Conservation (phyloP, 768 basidiomycete genomes). For the Lactarius hengduanensis region DNA sequence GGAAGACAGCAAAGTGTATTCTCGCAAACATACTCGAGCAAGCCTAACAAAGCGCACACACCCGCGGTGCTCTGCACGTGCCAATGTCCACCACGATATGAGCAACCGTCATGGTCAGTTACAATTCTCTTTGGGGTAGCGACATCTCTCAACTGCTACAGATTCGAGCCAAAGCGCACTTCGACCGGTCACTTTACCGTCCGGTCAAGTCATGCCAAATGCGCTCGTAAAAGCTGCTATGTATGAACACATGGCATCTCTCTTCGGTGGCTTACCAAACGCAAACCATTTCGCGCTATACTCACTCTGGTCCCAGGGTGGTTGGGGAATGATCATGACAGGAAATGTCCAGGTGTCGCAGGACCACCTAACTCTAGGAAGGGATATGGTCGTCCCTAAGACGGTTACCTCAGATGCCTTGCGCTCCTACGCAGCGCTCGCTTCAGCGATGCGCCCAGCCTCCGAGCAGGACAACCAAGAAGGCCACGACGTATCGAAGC, state of each 20-base stretch:
- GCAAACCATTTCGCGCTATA: slow-evolving; percentile 63
- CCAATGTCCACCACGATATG: not conserved
- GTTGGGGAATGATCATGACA: slow-evolving; percentile 88
- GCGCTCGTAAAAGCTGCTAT: slow-evolving; percentile 65
- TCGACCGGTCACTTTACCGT: slow-evolving; percentile 22
- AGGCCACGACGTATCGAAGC: not conserved
- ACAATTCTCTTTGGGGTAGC: not conserved
- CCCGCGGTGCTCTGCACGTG: slow-evolving; percentile 14
- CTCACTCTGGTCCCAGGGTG: slow-evolving; percentile 65
- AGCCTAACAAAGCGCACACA: not conserved
- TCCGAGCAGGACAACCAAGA: slow-evolving; percentile 3
- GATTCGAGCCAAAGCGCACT: slow-evolving; percentile 6
- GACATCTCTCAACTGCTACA: not conserved
- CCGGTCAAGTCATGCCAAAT: slow-evolving; percentile 23
- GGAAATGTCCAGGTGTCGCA: slow-evolving; percentile 76
- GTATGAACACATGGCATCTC: slow-evolving; percentile 76
- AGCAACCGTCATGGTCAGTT: slow-evolving; percentile 18
- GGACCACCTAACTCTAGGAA: slow-evolving; percentile 65
- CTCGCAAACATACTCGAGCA: slow-evolving; percentile 3
- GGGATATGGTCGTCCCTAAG: slow-evolving; percentile 64
- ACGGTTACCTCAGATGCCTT: slow-evolving; percentile 44
- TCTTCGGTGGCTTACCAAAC: slow-evolving; percentile 74
- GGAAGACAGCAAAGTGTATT: not conserved
- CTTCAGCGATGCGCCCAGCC: slow-evolving; percentile 48
- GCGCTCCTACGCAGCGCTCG: slow-evolving; percentile 50